phyloP scores from a whole-genome alignment of 2,329 filamentous ascomycete genomes.

The Aspergillus unguis region DNA sequence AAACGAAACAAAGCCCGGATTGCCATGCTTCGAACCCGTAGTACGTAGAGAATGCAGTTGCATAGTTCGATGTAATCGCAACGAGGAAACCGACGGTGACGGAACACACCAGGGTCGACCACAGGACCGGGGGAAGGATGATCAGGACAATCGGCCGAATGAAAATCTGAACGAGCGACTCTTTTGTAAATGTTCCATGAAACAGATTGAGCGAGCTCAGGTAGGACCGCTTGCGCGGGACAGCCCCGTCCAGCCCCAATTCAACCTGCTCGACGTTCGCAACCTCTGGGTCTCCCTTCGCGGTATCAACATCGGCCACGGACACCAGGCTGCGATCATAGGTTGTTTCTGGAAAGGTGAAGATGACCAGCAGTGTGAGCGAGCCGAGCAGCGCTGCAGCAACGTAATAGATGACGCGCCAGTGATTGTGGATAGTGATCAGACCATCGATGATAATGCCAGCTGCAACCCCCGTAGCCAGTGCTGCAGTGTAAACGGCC shows the following conservation, averaged over 20 bases:
- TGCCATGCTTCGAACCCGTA: slow-evolving; percentile 10
- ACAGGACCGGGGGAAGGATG: slow-evolving; percentile 5
- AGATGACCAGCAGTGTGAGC: slow-evolving; percentile 1
- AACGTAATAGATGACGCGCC: slow-evolving; percentile 28
- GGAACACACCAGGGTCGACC: slow-evolving; percentile 7
- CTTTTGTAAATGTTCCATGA: slow-evolving; percentile 1
- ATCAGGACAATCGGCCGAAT: slow-evolving; percentile 7
- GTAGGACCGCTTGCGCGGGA: not conserved
- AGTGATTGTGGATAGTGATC: slow-evolving; percentile 33
- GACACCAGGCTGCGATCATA: not conserved
- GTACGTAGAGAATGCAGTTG: slow-evolving; percentile 5
- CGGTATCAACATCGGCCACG: not conserved
- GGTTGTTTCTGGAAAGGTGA: slow-evolving; percentile 9
- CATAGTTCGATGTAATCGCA: slow-evolving; percentile 9
- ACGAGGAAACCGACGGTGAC: slow-evolving; percentile 10
- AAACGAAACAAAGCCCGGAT: slow-evolving; percentile 8
- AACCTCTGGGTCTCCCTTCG: not conserved
- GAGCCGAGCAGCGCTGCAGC: not conserved
- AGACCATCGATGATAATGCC: slow-evolving; percentile 35
- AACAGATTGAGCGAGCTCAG: slow-evolving; percentile 1
- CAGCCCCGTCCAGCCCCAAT: not conserved
- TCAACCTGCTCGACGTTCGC: not conserved
- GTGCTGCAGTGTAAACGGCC: slow-evolving; percentile 22
- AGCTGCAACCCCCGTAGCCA: slow-evolving; percentile 18
- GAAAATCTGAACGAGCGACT: slow-evolving; percentile 7